Conservation (phyloP, 345 rosid species). For the Heritiera littoralis region DNA sequence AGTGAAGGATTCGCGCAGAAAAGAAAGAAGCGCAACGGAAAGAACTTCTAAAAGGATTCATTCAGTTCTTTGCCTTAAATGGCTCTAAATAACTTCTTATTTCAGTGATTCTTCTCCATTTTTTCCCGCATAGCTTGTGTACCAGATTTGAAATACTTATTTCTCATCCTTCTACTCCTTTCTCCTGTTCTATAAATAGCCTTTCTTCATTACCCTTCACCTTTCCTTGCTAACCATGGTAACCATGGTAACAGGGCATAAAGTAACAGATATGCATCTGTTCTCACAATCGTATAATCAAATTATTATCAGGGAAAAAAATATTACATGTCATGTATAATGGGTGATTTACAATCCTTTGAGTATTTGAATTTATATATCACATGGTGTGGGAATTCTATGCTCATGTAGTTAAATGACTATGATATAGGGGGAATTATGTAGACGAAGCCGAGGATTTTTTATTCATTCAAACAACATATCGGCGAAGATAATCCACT, state of each 20-base stretch:
- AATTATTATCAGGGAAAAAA: neutral
- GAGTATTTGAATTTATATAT: constrained; percentile 23
- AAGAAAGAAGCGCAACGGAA: constrained; percentile 31
- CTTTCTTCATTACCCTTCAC: neutral
- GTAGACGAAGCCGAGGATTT: neutral
- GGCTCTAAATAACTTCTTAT: neutral
- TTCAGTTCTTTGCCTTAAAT: neutral
- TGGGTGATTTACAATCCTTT: constrained; percentile 11
- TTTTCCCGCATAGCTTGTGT: too few species aligned
- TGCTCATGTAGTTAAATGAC: constrained; percentile 28
- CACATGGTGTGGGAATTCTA: constrained; percentile 26
- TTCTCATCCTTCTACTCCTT: too few species aligned
- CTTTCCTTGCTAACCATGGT: too few species aligned
- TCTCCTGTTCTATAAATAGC: neutral
- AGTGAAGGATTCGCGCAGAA: constrained; percentile 48
- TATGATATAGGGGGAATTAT: constrained; percentile 14
- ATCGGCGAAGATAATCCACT: constrained; percentile 75
- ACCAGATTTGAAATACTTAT: too few species aligned
- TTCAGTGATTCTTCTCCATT: too few species aligned
- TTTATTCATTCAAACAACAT: constrained; percentile 49
- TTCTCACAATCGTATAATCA: too few species aligned
- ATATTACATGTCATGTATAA: constrained; percentile 16
- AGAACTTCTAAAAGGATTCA: neutral
- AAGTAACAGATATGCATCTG: too few species aligned
- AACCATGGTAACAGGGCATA: too few species aligned